Evolutionary conservation across 176 grass and related monocot genomes (phyloP).

Genomic region (Eleusine coracana): DNA sequence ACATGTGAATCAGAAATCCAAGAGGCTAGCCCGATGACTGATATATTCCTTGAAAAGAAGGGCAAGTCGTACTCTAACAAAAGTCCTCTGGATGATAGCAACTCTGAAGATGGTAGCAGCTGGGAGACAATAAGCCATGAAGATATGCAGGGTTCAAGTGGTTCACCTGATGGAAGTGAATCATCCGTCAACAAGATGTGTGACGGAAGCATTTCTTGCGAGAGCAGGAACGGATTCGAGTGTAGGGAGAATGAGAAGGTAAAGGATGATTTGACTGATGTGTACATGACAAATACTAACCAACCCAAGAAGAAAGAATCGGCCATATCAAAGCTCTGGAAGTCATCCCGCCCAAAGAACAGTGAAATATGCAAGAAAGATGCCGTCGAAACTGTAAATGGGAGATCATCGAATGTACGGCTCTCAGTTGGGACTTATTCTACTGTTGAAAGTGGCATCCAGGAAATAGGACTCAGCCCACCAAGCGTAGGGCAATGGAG

Average conservation of each 20-base stretch:
- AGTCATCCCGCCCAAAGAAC: constrained; percentile 71
- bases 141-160: constrained; percentile 68
- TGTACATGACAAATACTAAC: constrained; percentile 46
- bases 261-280: constrained; percentile 40
- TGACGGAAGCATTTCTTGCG: constrained; percentile 64
- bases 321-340: constrained; percentile 87
- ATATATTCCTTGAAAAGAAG: constrained; percentile 73
- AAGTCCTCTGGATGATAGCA: constrained; percentile 52
- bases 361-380: constrained; percentile 63
- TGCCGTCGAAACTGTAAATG: constrained; percentile 54
- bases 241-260: constrained; percentile 47
- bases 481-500: constrained; percentile 76
- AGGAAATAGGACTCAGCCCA: constrained; percentile 63
- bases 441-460: constrained; percentile 58
- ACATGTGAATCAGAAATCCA: constrained; percentile 70
- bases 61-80: constrained; percentile 48
- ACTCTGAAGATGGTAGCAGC: constrained; percentile 73
- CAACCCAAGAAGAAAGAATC: constrained; percentile 82
- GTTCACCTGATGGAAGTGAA: constrained; percentile 77
- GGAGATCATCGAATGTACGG: constrained; percentile 57
- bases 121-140: constrained; percentile 90
- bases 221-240: constrained; percentile 46
- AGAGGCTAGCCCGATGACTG: constrained; percentile 60
- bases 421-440: constrained; percentile 65
- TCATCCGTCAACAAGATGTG: constrained; percentile 69